Evolutionary conservation across 257 asterid species (phyloP), one percentile per base, ranked within the genome.

Genomic region (Rhazya stricta): DNA sequence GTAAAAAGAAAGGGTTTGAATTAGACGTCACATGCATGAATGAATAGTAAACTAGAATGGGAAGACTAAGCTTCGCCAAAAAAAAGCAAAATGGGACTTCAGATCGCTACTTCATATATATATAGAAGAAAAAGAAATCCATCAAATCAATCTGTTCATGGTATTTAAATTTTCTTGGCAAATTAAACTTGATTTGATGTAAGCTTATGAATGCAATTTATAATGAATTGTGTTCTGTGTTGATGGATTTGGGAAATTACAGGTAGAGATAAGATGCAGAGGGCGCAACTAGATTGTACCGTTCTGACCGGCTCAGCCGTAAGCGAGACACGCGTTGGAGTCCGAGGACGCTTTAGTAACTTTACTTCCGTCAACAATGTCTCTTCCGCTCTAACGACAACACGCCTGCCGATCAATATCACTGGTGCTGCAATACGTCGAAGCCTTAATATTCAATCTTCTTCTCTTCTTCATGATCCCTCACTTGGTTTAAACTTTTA

Each of bases 251-350:
- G 34, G 75, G 21, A 50, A 53, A 16, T 41, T 23, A 6, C 97
- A 94, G 98, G 88, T 94, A 75, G 97, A 94, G 87, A 83, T 94
- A 84, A 85, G 79, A 76, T 94, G 97, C 83, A 94, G 86, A 87
- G 98, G 96, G 56, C 94, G 56, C 94, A 85, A 80, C 87, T n/a
- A 80, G 74, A 84, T 94, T 36, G 58, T 34, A 30, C 88, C 96
- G 30, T 82, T 76, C 82, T 83, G 90, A 86, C 89, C 97, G 53
- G 77, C 91, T 90, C 96, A 91, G 85, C 94, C 72, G 96, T 94
- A 72, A 86, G n/a, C n/a, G 97, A 85, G 96, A 94, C 78, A 81
- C n/a, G 79, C 78, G 83, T 94, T 91, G 97, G 97, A 88, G 39
- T 45, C 67, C 58, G 32, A 70, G 70, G 82, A 78, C 18, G 62